Evolutionary conservation across 225 moss, liverwort and hornwort species (phyloP), one percentile per base, ranked within the genome.

Genomic region (Neckera pumila): DNA sequence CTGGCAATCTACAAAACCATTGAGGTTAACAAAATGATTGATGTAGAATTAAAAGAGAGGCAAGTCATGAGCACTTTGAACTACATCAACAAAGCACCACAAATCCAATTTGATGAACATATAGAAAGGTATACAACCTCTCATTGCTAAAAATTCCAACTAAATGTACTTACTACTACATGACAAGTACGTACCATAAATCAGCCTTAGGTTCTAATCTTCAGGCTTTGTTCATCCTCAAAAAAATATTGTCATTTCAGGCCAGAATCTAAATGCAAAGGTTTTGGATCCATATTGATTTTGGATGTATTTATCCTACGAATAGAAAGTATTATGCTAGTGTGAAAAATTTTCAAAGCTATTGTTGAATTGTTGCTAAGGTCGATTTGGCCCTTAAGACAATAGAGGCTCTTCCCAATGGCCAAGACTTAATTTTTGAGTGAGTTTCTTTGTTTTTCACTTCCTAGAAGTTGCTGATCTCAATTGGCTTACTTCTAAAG

Each of bases 301-400:
- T 42, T 15, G 26, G 26, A 0, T 71, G 26, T 9, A 71, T 38
- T 42, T 42, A 14, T 2, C 1, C 10, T 1, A 14, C 3, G 14
- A 25, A 0, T 40, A 70, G 25, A 70, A 22, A 69, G 3, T 25
- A 38, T 38, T 14, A 40, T 70, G 14, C 6, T 70, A 14, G 14
- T 25, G 4, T 70, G 1, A 40, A 69, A 40, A 40, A n/a, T n/a
- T n/a, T 0, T 0, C 0, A 40, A 14, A 40, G 8, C 7, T 23
- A 70, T 2, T 4, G 2, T 70, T 70, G 14, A 70, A 70, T 23
- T 23, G 40, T 40, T 70, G 40, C 8, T 23, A 40, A 40, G 25
- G 70, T 23, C 2, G 1, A 21, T 21, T 66, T n/a, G 11, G 67
- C n/a, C n/a, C n/a, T 67, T 21, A 6, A 67, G 11, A 6, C 36